phyloP scores from a whole-genome alignment of 352 stramenopile genomes.

The Phytophthora citricola region DNA sequence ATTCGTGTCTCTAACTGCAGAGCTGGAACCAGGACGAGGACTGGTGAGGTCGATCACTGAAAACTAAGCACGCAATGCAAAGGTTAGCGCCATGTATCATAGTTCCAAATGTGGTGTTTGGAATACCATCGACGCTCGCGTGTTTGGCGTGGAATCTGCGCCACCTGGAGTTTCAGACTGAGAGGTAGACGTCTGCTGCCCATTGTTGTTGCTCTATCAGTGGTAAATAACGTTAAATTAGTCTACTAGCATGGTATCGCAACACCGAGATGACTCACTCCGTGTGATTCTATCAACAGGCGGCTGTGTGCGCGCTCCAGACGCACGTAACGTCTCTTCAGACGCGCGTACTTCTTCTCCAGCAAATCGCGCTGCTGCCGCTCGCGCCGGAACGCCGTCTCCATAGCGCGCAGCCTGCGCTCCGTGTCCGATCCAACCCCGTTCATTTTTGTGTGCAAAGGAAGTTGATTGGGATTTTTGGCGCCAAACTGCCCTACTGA shows the following conservation, averaged over 20 bases:
- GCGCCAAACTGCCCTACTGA: slow-evolving; percentile 14
- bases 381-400: slow-evolving; percentile 57
- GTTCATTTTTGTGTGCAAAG: slow-evolving; percentile 13
- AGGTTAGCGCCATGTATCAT: slow-evolving; percentile 12
- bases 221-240: slow-evolving; percentile 2
- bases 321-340: slow-evolving; percentile 73
- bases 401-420: slow-evolving; percentile 47
- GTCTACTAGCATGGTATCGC: background rate
- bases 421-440: slow-evolving; percentile 26
- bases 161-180: slow-evolving; percentile 13
- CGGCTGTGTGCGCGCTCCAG: slow-evolving; percentile 62
- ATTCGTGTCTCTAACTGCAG: slow-evolving; percentile 9
- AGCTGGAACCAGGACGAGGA: slow-evolving; percentile 19
- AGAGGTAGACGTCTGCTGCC: background rate
- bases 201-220: slow-evolving; percentile 19
- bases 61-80: slow-evolving; percentile 16
- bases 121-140: slow-evolving; percentile 28
- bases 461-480: background rate
- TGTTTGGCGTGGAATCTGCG: slow-evolving; percentile 17
- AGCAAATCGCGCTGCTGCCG: slow-evolving; percentile 55
- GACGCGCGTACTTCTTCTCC: slow-evolving; percentile 73
- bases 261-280: slow-evolving; percentile 21
- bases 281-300: slow-evolving; percentile 41
- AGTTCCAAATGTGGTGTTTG: background rate
- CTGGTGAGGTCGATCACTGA: slow-evolving; percentile 73